phyloP scores from a whole-genome alignment of 306 rosid genomes.

The Rubus parviflorus region DNA sequence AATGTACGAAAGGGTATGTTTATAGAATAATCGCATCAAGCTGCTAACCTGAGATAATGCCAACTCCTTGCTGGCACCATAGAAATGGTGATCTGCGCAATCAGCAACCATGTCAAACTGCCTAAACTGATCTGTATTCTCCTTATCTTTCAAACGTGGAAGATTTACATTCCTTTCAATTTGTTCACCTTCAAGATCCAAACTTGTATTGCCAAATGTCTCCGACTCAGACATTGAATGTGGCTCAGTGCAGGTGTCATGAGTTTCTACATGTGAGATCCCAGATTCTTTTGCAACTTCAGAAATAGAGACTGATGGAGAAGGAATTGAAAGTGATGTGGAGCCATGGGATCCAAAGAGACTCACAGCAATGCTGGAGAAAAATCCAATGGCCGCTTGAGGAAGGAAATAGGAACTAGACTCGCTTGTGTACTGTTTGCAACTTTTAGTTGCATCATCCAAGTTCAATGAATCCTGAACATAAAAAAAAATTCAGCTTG shows the following conservation, averaged over 20 bases:
- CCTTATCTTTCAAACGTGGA: constrained; percentile 32
- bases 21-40: not conserved
- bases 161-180: constrained; percentile 30
- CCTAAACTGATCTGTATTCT: constrained; percentile 45
- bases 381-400: constrained; percentile 67
- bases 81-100: constrained; percentile 82
- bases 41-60: constrained; percentile 68
- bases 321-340: constrained; percentile 42
- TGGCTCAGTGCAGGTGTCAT: constrained; percentile 41
- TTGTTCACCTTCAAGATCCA: constrained; percentile 29
- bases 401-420: constrained; percentile 60
- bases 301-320: constrained; percentile 42
- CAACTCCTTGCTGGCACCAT: constrained; percentile 46
- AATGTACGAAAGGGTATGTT: not conserved
- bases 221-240: constrained; percentile 31
- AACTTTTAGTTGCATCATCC: constrained; percentile 32
- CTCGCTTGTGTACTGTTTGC: constrained; percentile 48
- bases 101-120: constrained; percentile 66
- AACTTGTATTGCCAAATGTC: constrained; percentile 30
- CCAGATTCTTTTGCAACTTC: constrained; percentile 50
- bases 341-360: constrained; percentile 58
- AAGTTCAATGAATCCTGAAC: constrained; percentile 51
- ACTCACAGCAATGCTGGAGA: constrained; percentile 56
- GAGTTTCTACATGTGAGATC: constrained; percentile 40
- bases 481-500: constrained; percentile 2